A percentile compares a stretch with the other conserved stretches of the same genome.
phyloP scores from a whole-genome alignment of 345 rosid genomes.

The Cardamine chenopodiifolia region DNA sequence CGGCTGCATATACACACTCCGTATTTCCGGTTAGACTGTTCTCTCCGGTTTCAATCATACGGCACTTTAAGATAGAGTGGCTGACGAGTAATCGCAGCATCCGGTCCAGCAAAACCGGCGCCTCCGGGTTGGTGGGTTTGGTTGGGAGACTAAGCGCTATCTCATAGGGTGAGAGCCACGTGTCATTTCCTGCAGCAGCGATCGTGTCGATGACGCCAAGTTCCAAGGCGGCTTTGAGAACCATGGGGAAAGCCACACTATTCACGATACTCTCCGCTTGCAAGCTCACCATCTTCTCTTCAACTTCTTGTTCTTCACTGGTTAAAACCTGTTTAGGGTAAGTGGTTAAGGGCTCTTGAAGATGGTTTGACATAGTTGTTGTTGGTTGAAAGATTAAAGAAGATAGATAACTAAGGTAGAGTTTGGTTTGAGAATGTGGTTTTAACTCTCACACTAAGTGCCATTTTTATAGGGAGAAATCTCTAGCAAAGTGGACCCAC shows the following conservation, averaged over 20 bases:
- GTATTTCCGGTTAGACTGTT: conserved; percentile 14
- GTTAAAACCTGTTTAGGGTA: conserved; percentile 4
- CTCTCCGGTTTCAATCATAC: conserved; percentile 21
- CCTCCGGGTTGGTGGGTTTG: conserved; percentile 48
- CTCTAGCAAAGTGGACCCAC: too few species aligned
- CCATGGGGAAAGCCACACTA: conserved; percentile 52
- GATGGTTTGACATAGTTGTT: conserved; percentile 27
- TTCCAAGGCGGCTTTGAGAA: conserved; percentile 52
- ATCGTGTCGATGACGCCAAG: conserved; percentile 56
- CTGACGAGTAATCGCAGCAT: conserved; percentile 53
- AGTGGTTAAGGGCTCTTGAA: conserved; percentile 27
- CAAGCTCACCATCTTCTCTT: conserved; percentile 28
- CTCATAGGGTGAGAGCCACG: conserved; percentile 52
- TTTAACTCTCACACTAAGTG: neutral
- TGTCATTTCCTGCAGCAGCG: conserved; percentile 34
- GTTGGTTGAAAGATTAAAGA: neutral
- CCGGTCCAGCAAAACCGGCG: conserved; percentile 55
- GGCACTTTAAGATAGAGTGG: conserved; percentile 51
- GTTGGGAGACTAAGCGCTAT: conserved; percentile 44
- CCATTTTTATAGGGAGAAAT: conserved; percentile 1
- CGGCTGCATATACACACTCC: conserved; percentile 29
- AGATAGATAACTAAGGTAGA: neutral
- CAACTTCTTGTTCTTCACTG: conserved; percentile 12
- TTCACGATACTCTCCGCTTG: conserved; percentile 33
- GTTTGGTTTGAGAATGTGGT: conserved; percentile 11